These are phyloP conservation scores for Leptodontidium sp. DNA, from an alignment of 2,329 filamentous ascomycete genomes.

Conservation along the genomic window DNA sequence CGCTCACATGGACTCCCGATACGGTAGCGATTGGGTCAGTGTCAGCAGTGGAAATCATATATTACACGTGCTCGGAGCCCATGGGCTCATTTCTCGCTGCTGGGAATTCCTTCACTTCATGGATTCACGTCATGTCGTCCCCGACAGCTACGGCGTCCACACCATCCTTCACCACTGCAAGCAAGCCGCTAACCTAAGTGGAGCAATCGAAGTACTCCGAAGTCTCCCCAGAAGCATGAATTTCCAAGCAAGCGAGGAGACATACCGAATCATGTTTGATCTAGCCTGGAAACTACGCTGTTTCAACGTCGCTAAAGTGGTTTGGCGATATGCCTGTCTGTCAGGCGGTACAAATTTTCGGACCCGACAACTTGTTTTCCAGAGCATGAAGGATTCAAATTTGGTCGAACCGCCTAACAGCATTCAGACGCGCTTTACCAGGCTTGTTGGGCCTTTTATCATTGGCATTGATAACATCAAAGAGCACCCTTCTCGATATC, in stretches of 20 bases:
- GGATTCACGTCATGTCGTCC: constrained; percentile 32
- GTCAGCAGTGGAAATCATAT: constrained; percentile 49
- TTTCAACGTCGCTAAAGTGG: constrained; percentile 54
- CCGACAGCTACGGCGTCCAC: constrained; percentile 33
- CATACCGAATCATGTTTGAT: constrained; percentile 51
- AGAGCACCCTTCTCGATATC: constrained; percentile 16
- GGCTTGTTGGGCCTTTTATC: constrained; percentile 27
- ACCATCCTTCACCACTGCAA: constrained; percentile 40
- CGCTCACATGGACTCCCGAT: constrained; percentile 47
- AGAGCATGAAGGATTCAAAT: constrained; percentile 26
- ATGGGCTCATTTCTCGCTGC: constrained; percentile 36
- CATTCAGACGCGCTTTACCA: constrained; percentile 15
- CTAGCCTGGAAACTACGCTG: constrained; percentile 49
- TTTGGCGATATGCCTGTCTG: constrained; percentile 58
- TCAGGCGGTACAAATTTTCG: constrained; percentile 42
- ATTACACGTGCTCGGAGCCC: constrained; percentile 46
- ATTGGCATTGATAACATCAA: constrained; percentile 16
- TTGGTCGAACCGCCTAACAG: not conserved
- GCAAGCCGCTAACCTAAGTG: constrained; percentile 29
- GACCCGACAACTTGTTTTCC: constrained; percentile 31
- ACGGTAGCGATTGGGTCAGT: constrained; percentile 50
- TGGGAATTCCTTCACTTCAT: constrained; percentile 40
- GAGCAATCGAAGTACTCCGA: constrained; percentile 34
- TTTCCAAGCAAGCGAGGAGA: constrained; percentile 32
- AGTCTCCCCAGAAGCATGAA: constrained; percentile 19